Evolutionary conservation across 768 basidiomycete genomes (phyloP), one percentile per base, ranked within the genome.

Genomic region (Podaxis pistillaris): DNA sequence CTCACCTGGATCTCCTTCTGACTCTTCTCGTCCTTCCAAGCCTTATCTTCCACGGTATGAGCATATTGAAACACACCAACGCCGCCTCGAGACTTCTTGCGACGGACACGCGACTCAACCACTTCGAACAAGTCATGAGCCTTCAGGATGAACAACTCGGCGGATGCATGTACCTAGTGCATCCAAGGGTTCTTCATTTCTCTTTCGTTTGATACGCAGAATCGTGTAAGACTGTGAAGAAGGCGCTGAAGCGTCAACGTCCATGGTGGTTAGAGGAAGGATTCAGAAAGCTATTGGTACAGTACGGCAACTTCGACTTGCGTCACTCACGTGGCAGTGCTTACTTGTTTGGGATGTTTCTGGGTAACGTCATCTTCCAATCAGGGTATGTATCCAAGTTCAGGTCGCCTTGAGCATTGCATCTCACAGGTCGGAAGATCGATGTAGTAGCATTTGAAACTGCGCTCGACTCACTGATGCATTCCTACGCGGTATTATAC

Each of bases 161-260:
- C 44, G 38, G 19, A 24, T 51, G 26, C 41, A 72, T 79, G 67
- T 76, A 89, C 91, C 88, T 66, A 93, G 78, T 38, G 89, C 91
- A 75, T 93, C 91, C 52, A 93, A 77, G 38, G 91, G 89, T 69
- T 92, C 91, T 66, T 93, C 91, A 38, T 84, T 89, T 24, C 92
- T 81, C 69, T 92, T 93, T 37, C 91, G 82, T 72, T 93, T 93
- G 73, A 93, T 91, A 36, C 92, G 85, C 36, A 93, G 73, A 67
- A 93, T 88, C 0, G 91, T 89, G 68, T 85, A 89, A 6, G 84
- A 72, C 57, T 80, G 80, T 41, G 67, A 62, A 28, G 63, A 62
- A 38, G 73, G 56, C 40, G 68, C 64, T 55, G 70, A 67, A 51
- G 68, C 54, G 49, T 73, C 71, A 41, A 71, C 56, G 47, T 76